Conservation (phyloP, 768 basidiomycete genomes). For the Crucibulum laeve region DNA sequence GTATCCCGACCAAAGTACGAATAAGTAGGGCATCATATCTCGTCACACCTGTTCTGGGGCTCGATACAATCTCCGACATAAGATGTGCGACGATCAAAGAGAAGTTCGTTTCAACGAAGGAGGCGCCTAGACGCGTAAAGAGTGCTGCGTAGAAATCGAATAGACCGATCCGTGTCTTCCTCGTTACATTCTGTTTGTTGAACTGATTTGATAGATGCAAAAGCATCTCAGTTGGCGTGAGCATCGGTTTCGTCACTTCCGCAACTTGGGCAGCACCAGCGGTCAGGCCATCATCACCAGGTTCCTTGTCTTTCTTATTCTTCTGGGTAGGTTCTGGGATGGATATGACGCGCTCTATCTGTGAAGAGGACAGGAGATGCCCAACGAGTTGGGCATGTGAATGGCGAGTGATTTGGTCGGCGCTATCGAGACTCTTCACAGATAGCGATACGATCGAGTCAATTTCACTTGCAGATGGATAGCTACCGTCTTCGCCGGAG, state of each 20-base stretch:
- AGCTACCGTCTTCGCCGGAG: constrained; percentile 46
- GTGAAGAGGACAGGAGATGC: constrained; percentile 79
- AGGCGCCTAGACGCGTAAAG: constrained; percentile 67
- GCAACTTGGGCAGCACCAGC: constrained; percentile 39
- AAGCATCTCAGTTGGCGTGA: constrained; percentile 79
- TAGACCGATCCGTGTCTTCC: constrained; percentile 77
- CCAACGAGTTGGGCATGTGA: constrained; percentile 78
- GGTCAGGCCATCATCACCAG: constrained; percentile 50
- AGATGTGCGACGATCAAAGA: constrained; percentile 74
- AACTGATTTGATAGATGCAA: constrained; percentile 73
- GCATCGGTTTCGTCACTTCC: constrained; percentile 62
- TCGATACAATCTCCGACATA: constrained; percentile 70
- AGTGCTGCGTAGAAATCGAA: constrained; percentile 86
- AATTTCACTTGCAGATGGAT: constrained; percentile 63
- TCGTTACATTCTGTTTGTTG: constrained; percentile 66
- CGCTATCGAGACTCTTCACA: constrained; percentile 70
- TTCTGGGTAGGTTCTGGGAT: constrained; percentile 48
- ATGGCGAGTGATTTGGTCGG: constrained; percentile 82
- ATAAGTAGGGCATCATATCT: constrained; percentile 74
- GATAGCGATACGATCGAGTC: constrained; percentile 69
- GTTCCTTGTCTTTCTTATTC: constrained; percentile 57
- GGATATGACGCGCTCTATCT: constrained; percentile 54
- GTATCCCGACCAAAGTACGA: constrained; percentile 67
- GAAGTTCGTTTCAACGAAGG: constrained; percentile 83
- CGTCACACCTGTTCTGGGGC: constrained; percentile 44